Conservation (phyloP, 1,139 yeast genomes). For the Zygosaccharomyces pseudobailii region DNA sequence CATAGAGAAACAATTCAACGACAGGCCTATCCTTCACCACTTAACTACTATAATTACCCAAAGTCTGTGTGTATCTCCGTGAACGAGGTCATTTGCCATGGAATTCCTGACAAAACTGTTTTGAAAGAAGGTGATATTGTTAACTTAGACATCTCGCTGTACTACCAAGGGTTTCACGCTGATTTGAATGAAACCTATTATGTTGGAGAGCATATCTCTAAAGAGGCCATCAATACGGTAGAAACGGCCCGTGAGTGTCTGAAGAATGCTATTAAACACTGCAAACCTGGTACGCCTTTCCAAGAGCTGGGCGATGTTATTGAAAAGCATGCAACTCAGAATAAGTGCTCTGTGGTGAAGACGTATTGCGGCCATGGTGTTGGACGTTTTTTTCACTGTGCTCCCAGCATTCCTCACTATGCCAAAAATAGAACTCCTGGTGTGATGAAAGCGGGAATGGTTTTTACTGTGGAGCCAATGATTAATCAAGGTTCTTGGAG, state of each 20-base stretch:
- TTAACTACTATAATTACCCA: constrained; percentile 92
- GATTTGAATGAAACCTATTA: constrained; percentile 96
- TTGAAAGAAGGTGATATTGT: constrained; percentile 92
- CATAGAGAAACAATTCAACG: constrained; percentile 87
- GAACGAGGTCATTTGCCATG: constrained; percentile 94
- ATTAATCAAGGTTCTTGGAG: constrained; percentile 78
- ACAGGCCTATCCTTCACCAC: constrained; percentile 90
- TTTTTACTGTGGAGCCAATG: constrained; percentile 98
- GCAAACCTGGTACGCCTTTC: constrained; percentile 90
- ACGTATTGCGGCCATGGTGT: constrained; percentile 95
- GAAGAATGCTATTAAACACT: constrained; percentile 72
- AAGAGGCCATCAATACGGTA: constrained; percentile 81
- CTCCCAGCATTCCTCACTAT: constrained; percentile 92
- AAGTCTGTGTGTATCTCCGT: constrained; percentile 90
- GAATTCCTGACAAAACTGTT: constrained; percentile 86
- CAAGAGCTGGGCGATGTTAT: constrained; percentile 84
- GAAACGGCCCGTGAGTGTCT: constrained; percentile 92
- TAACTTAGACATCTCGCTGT: constrained; percentile 83
- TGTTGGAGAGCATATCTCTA: constrained; percentile 86
- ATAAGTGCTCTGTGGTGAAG: constrained; percentile 81
- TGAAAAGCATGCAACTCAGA: constrained; percentile 77
- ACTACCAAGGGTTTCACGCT: constrained; percentile 83
- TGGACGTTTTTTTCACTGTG: constrained; percentile 80
- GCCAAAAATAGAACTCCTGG: constrained; percentile 93
- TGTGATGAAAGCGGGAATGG: constrained; percentile 92